Evolutionary conservation across 164 flowering plant species (phyloP), one percentile per base, ranked within the genome.

Genomic region (Magnolia kwangsiensis): DNA sequence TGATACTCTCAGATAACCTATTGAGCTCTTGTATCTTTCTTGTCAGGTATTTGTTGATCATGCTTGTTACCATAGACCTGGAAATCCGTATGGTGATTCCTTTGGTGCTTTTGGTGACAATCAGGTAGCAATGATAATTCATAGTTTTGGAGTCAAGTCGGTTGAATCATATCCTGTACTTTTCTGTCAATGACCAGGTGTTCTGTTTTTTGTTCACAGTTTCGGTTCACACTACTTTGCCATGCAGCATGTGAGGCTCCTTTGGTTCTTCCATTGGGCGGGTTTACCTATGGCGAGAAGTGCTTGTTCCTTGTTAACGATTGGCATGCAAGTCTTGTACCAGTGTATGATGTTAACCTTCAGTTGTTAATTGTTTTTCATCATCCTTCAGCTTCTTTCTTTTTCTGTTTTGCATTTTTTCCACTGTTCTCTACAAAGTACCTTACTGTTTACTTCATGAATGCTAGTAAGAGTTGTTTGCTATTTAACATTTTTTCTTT

Each of bases 231-330:
- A 27, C 80, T 96, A 82, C 97, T 96, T 82, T 89, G 96, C 82
- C 90, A 96, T 72, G 99, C 98, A 78, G 98, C 99, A 72, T 92
- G 98, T 86, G 99, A 96, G 87, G 99, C 98, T 74, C 98, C 99
- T 20, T 79, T 96, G 74, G 93, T 93, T 72, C 96, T 96, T 85
- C 95, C 96, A 51, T 72, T 93, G 78, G 97, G 99, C 72, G 98
- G 99, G 50, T 91, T 75, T 71, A 92, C 92, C 51, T 93, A 90
- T 82, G 99, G 99, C 16, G 95, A 93, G 82, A 93, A 93, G 75
- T 93, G 94, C 73, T 71, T 96, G 75, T 96, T 96, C 85, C 89
- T 93, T 72, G 97, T 87, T 65, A 96, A 96, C 83, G 99, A 96
- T 71, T 96, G 99, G 99, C 99, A 93, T 81, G 97, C 98, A 74